Evolutionary conservation across 305 asterid species (phyloP).

Genomic region (Coffea humblotiana): DNA sequence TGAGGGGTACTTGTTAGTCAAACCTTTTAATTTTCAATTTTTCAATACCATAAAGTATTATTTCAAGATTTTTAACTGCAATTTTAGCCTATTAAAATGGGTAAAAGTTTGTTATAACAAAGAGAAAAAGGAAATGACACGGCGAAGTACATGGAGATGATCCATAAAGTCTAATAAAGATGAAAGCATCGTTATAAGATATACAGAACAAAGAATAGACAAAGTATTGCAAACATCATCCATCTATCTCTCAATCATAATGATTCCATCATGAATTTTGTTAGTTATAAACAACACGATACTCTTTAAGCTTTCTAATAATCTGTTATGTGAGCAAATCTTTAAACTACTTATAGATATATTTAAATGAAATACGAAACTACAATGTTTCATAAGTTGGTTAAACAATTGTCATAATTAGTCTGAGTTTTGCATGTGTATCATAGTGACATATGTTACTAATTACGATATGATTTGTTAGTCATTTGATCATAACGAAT

Average conservation of each 20-base stretch:
- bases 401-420: not conserved
- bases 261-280: not conserved
- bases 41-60: not conserved
- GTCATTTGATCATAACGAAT: not conserved
- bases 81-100: not conserved
- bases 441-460: not conserved
- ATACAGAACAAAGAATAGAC: too few species aligned
- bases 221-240: not conserved
- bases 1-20: not conserved
- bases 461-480: not conserved
- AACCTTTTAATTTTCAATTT: not conserved
- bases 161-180: not conserved
- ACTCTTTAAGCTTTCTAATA: not conserved
- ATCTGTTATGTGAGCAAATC: not conserved
- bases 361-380: not conserved
- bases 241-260: not conserved
- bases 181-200: not conserved
- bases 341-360: not conserved
- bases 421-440: not conserved
- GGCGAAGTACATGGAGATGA: not conserved
- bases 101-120: not conserved
- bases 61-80: not conserved
- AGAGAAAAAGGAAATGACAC: not conserved
- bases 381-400: not conserved
- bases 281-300: not conserved